Conservation (phyloP, 495 filamentous ascomycete genomes). For the Xylaria venustula region DNA sequence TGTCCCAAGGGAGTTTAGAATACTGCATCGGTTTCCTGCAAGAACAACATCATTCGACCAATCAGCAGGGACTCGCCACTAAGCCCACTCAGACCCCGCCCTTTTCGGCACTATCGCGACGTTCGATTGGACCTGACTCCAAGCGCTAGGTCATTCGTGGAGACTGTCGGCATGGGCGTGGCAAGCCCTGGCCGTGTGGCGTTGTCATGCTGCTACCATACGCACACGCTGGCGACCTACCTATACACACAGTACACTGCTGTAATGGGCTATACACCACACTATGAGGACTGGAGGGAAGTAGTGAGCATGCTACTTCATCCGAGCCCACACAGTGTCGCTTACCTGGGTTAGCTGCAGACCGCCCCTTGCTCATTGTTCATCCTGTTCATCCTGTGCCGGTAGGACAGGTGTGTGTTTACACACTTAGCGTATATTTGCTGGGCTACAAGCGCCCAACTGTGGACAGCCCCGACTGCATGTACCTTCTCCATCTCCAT, state of each 20-base stretch:
- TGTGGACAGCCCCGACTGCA: not conserved
- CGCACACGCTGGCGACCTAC: no score
- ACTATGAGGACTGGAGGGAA: no score
- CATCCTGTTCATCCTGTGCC: no score
- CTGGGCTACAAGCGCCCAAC: not conserved
- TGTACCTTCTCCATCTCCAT: not conserved
- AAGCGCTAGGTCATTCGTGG: conserved; percentile 13
- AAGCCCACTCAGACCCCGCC: not conserved
- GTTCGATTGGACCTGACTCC: not conserved
- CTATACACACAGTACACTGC: no score
- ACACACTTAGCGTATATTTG: no score
- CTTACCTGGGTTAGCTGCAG: not conserved
- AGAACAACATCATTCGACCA: conserved; percentile 8
- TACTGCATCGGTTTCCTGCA: conserved; percentile 6
- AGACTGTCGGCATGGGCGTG: conserved; percentile 9
- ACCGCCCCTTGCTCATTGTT: conserved; percentile 7
- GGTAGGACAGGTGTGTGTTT: no score
- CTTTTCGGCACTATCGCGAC: no score
- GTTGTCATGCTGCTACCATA: conserved; percentile 7
- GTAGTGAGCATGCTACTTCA: no score
- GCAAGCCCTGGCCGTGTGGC: conserved; percentile 17
- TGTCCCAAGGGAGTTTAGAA: conserved; percentile 2
- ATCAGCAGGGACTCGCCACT: conserved; percentile 8
- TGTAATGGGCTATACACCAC: no score
- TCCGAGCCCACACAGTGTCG: conserved; percentile 2